phyloP scores from a whole-genome alignment of 208 protist genomes.

The Acanthamoeba lenticulata region DNA sequence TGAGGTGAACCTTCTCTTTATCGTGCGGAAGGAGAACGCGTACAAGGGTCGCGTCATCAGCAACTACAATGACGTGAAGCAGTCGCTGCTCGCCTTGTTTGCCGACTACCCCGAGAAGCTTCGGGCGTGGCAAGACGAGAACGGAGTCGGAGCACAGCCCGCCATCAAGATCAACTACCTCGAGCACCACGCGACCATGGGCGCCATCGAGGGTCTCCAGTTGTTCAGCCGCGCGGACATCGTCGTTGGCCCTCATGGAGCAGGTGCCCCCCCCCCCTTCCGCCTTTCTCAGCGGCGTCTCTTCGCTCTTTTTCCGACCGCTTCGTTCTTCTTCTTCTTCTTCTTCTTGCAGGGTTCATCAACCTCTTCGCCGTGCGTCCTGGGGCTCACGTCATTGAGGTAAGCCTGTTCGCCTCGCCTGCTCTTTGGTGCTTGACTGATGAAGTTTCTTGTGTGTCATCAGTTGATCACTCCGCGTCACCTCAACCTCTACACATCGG shows the following conservation, averaged over 20 bases:
- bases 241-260: constrained; percentile 40
- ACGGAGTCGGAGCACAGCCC: too few species aligned
- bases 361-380: constrained; percentile 31
- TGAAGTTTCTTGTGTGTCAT: background rate
- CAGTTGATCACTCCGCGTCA: constrained; percentile 50
- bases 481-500: background rate
- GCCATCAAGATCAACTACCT: background rate
- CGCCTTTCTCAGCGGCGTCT: background rate
- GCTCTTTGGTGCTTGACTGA: background rate
- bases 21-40: background rate
- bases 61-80: constrained; percentile 25
- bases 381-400: constrained; percentile 52
- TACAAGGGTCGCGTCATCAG: background rate
- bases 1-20: background rate
- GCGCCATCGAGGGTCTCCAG: background rate
- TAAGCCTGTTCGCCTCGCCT: background rate
- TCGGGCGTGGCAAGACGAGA: background rate
- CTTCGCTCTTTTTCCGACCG: background rate
- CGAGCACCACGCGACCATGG: background rate
- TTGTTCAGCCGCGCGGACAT: constrained; percentile 18
- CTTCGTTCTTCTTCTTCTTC: background rate
- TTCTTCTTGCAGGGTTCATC: background rate
- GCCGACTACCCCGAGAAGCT: background rate
- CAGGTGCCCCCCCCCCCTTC: background rate
- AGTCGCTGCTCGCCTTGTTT: background rate